These are phyloP conservation scores for Maudiozyma serrabonitensis DNA, from an alignment of 805 yeast species.

Conservation along the genomic window DNA sequence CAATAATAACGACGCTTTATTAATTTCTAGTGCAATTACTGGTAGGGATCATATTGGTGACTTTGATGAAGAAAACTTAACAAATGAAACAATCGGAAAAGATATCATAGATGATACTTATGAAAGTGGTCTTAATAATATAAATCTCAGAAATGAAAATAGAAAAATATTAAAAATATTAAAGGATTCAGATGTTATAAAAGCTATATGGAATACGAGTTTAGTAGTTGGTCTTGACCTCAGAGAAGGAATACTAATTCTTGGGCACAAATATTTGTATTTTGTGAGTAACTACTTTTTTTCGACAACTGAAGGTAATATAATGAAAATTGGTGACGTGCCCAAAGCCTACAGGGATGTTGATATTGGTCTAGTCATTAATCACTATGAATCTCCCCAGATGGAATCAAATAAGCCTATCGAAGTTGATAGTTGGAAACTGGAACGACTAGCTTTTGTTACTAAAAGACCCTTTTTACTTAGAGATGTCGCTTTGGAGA, in stretches of 20 bases:
- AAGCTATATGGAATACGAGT: constrained; percentile 66
- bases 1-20: background rate
- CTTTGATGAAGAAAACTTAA: background rate
- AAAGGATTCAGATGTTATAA: constrained; percentile 59
- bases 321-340: constrained; percentile 59
- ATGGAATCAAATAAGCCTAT: background rate
- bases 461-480: constrained; percentile 68
- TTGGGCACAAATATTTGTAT: constrained; percentile 58
- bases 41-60: background rate
- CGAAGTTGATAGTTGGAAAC: constrained; percentile 48
- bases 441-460: constrained; percentile 49
- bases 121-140: constrained; percentile 22
- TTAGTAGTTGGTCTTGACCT: constrained; percentile 70
- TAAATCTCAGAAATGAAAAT: constrained; percentile 51
- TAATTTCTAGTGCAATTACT: background rate
- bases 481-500: constrained; percentile 72
- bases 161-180: constrained; percentile 64
- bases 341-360: constrained; percentile 56
- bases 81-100: background rate
- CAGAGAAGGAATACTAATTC: constrained; percentile 61
- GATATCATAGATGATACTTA: constrained; percentile 9
- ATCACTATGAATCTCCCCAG: constrained; percentile 11
- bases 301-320: constrained; percentile 37
- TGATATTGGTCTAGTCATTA: constrained; percentile 50
- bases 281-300: constrained; percentile 59